phyloP scores from a whole-genome alignment of 164 flowering plant species.

The Stephania yunnanensis region DNA sequence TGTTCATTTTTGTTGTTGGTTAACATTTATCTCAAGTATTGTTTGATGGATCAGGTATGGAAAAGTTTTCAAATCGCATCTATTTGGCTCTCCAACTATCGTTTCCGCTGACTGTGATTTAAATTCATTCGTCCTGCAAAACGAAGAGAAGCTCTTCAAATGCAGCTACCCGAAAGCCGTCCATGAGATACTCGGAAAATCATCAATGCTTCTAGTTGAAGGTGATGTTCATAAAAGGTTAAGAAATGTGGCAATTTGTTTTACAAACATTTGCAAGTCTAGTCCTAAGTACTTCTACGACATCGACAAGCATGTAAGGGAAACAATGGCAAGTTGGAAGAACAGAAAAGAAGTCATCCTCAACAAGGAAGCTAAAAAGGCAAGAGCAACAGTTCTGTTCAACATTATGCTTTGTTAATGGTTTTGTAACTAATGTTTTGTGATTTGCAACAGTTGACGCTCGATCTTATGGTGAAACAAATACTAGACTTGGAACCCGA shows the following conservation, averaged over 20 bases:
- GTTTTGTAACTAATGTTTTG: background rate
- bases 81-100: conserved; percentile 58
- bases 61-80: conserved; percentile 62
- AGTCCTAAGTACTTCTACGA: conserved; percentile 29
- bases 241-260: conserved; percentile 33
- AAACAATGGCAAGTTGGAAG: conserved; percentile 48
- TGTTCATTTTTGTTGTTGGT: background rate
- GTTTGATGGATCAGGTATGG: conserved; percentile 47
- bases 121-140: conserved; percentile 64
- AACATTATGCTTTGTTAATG: background rate
- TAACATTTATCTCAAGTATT: background rate
- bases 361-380: conserved; percentile 53
- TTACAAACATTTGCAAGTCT: conserved; percentile 34
- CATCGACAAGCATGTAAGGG: conserved; percentile 34
- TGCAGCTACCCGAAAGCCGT: conserved; percentile 64
- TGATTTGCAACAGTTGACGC: conserved; percentile 42
- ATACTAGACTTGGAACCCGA: conserved; percentile 34
- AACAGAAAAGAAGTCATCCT: conserved; percentile 28
- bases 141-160: conserved; percentile 65
- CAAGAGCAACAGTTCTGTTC: conserved; percentile 1
- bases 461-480: conserved; percentile 55
- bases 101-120: conserved; percentile 73
- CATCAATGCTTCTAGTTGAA: conserved; percentile 41
- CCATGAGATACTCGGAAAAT: conserved; percentile 54
- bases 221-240: conserved; percentile 67